Evolutionary conservation across 257 asterid genomes (phyloP).

Genomic region (Przewalskia tangutica): DNA sequence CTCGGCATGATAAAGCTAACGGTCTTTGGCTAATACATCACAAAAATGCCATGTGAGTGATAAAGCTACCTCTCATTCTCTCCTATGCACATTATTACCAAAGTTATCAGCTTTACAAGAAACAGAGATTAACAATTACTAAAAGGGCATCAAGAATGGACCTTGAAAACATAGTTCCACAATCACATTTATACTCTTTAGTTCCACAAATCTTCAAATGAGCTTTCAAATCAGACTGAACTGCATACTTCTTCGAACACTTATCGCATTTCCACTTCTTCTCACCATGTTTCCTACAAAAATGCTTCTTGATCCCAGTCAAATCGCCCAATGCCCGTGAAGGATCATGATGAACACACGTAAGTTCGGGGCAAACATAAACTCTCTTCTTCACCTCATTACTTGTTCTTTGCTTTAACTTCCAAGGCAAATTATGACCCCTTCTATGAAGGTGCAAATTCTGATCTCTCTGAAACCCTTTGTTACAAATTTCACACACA

Average conservation of each 20-base stretch:
- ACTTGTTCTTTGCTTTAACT: conserved; percentile 61
- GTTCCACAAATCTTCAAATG: conserved; percentile 12
- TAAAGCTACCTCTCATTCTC: too few relatives aligned
- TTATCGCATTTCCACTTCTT: conserved; percentile 6
- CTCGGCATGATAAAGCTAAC: too few relatives aligned
- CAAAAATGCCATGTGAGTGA: too few relatives aligned
- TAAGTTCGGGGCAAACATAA: conserved; percentile 1
- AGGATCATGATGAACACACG: conserved; percentile 4
- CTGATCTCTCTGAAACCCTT: conserved; percentile 87
- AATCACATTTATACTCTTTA: conserved; percentile 7
- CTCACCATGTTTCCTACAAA: conserved; percentile 13
- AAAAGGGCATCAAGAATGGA: conserved; percentile 7
- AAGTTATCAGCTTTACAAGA: neutral
- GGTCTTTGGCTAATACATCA: too few relatives aligned
- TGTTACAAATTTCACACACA: conserved; percentile 71
- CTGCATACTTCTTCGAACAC: conserved; percentile 7
- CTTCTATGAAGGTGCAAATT: conserved; percentile 83
- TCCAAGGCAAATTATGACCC: conserved; percentile 85
- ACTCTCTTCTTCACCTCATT: conserved; percentile 32
- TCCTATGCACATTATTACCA: neutral
- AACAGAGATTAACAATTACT: too few relatives aligned
- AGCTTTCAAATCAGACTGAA: conserved; percentile 61
- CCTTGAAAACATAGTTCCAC: conserved; percentile 61
- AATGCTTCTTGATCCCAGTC: conserved; percentile 12
- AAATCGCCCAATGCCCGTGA: conserved; percentile 12